phyloP scores from a whole-genome alignment of 2,329 filamentous ascomycete species.

The Xylaria sp. region DNA sequence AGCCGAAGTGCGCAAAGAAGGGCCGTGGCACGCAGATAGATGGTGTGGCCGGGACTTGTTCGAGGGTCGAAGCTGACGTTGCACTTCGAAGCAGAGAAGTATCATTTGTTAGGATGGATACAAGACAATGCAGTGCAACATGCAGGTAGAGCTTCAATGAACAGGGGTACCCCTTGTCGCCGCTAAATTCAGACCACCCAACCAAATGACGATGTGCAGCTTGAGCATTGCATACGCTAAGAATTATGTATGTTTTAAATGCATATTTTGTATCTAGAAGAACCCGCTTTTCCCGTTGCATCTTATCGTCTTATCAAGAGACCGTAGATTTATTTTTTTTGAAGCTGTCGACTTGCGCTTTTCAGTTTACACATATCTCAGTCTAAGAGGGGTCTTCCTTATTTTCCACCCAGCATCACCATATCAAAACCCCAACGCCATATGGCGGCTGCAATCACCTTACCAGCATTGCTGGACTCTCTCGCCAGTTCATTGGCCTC shows the following conservation, averaged over 20 bases:
- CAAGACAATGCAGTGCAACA: not conserved
- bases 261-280: not conserved
- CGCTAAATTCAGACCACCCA: not conserved
- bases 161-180: slow-evolving; percentile 23
- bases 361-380: not conserved
- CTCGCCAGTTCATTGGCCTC: slow-evolving; percentile 68
- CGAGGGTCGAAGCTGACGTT: slow-evolving; percentile 30
- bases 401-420: not conserved
- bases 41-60: slow-evolving; percentile 15
- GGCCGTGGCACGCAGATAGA: not conserved
- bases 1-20: not conserved
- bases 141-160: slow-evolving; percentile 6
- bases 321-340: slow-evolving; percentile 22
- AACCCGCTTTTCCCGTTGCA: not conserved
- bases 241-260: not conserved
- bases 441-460: slow-evolving; percentile 61
- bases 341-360: not conserved
- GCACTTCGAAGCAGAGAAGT: slow-evolving; percentile 7
- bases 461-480: slow-evolving; percentile 62
- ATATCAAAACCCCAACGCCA: slow-evolving; percentile 14
- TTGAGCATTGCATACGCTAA: not conserved
- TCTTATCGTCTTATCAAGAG: slow-evolving; percentile 23
- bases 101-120: slow-evolving; percentile 2
- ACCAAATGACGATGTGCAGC: slow-evolving; percentile 1
- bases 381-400: not conserved